These are phyloP conservation scores for Prunus campanulata DNA, from an alignment of 306 rosid genomes.

Conservation along the genomic window DNA sequence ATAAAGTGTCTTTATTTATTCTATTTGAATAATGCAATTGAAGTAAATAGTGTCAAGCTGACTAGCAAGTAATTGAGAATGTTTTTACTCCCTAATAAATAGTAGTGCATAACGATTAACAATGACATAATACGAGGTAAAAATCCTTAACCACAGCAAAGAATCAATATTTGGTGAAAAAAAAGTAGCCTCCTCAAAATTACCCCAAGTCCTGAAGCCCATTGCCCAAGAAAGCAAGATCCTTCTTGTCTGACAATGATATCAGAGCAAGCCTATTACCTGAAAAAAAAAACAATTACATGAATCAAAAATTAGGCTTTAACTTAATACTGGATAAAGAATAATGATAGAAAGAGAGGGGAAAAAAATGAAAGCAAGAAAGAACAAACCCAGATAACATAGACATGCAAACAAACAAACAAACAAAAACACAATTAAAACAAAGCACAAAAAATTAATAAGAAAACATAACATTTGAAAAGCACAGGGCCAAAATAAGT, in stretches of 20 bases:
- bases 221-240: constrained; percentile 68
- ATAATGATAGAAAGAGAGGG: not conserved
- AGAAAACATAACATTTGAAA: not conserved
- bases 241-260: constrained; percentile 88
- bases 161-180: not conserved
- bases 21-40: not conserved
- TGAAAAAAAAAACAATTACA: constrained; percentile 29
- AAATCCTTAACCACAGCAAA: not conserved
- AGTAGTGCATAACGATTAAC: not conserved
- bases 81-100: not conserved
- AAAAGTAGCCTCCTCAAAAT: constrained; percentile 7
- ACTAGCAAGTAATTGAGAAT: not conserved
- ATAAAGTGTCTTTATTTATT: not conserved
- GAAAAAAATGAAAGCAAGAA: not conserved
- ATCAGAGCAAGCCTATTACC: constrained; percentile 77
- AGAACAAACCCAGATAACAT: not conserved
- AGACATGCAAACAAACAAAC: not conserved
- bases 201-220: constrained; percentile 87
- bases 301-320: not conserved
- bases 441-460: not conserved
- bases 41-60: not conserved
- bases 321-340: not conserved
- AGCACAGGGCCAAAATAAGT: not conserved
- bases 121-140: not conserved
- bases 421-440: not conserved